Percentiles rank a stretch among this genome's conserved stretches.
Conservation (phyloP, 257 asterid genomes). For the Ehretia macrophylla region DNA sequence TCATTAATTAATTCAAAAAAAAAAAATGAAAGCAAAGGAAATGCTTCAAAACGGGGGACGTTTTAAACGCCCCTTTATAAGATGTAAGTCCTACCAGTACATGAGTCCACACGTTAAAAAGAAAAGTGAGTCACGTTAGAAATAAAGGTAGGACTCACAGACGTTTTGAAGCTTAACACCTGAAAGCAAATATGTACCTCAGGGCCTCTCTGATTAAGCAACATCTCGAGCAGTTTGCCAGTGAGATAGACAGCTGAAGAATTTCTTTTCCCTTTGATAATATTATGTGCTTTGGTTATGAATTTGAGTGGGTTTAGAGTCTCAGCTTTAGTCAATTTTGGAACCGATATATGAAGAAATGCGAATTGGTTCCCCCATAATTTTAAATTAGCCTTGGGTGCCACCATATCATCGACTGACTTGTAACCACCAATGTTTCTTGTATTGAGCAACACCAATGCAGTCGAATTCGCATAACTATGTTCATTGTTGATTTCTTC, state of each 20-base stretch:
- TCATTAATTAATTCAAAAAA: no score
- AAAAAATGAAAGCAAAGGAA: background rate
- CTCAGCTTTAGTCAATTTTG: constrained; percentile 23
- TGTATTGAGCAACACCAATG: constrained; percentile 59
- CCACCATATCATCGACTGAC: constrained; percentile 57
- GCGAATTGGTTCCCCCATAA: constrained; percentile 79
- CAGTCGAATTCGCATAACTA: constrained; percentile 31
- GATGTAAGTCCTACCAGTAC: no score
- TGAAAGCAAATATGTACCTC: constrained; percentile 37
- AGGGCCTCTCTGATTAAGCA: constrained; percentile 39
- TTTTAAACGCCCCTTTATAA: no score
- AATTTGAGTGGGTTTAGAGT: constrained; percentile 38
- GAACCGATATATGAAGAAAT: constrained; percentile 46
- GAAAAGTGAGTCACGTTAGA: background rate
- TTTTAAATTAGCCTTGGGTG: constrained; percentile 37
- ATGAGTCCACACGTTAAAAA: no score
- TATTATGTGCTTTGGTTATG: constrained; percentile 32
- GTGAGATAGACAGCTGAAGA: constrained; percentile 46
- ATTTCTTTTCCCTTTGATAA: constrained; percentile 44
- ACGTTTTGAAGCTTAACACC: background rate
- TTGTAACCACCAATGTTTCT: constrained; percentile 54
- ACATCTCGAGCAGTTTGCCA: constrained; percentile 36
- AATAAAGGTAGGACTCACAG: background rate
- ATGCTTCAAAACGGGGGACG: no score
- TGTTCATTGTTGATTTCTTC: constrained; percentile 21